Evolutionary conservation across 257 asterid species (phyloP).

Genomic region (Vinca minor): DNA sequence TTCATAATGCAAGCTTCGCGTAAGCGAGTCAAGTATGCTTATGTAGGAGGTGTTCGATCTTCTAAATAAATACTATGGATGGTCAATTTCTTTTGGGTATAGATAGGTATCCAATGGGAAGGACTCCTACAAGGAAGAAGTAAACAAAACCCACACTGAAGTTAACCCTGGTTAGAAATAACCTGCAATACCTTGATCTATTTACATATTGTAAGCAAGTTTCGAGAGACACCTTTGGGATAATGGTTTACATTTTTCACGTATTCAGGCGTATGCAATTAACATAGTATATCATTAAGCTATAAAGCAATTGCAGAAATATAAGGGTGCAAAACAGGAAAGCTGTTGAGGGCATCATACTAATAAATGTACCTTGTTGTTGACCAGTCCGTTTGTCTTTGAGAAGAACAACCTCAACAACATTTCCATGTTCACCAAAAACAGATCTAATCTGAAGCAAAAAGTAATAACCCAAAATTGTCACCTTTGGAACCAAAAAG

Average conservation of each 20-base stretch:
- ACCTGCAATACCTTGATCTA: background rate
- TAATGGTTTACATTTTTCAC: background rate
- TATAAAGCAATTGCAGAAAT: background rate
- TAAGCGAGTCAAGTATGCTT: background rate
- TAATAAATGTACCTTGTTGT: slow-evolving; percentile 66
- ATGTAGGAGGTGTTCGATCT: background rate
- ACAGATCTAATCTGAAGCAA: slow-evolving; percentile 36
- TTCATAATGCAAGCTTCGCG: background rate
- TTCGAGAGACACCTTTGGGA: background rate
- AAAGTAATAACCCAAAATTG: slow-evolving; percentile 2
- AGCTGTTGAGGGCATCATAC: background rate
- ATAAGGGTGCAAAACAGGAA: background rate
- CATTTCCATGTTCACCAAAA: slow-evolving; percentile 62
- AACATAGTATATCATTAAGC: background rate
- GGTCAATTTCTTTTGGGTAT: background rate
- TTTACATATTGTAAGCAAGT: too few relatives aligned
- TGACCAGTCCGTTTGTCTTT: slow-evolving; percentile 65
- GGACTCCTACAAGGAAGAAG: background rate
- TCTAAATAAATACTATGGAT: background rate
- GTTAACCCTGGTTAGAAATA: too few relatives aligned
- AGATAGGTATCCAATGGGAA: background rate
- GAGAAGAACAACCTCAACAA: slow-evolving; percentile 67
- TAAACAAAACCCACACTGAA: too few relatives aligned
- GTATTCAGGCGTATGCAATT: background rate
- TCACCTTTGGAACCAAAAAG: background rate